Percentiles rank a stretch among this genome's conserved stretches.
Conservation (phyloP, 2,329 filamentous ascomycete species). For the Exophiala oligosperma region DNA sequence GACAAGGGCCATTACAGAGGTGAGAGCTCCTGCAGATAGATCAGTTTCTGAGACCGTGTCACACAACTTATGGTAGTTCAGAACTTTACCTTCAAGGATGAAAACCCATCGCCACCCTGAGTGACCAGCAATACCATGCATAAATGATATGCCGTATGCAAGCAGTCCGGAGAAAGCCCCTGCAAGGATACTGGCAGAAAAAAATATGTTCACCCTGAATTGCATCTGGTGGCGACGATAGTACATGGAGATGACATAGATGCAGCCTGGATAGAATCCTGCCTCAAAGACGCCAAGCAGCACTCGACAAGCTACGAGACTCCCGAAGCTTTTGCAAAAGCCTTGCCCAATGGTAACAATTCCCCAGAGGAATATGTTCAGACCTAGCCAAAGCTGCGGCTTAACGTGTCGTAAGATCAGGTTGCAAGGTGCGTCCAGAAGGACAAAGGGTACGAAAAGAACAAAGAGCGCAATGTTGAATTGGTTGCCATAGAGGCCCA, state of each 20-base stretch:
- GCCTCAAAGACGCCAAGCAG: too few relatives aligned
- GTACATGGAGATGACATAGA: constrained; percentile 29
- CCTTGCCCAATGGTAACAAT: too few relatives aligned
- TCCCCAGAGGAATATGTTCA: too few relatives aligned
- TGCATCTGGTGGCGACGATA: constrained; percentile 43
- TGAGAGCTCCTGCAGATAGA: constrained; percentile 24
- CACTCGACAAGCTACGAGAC: too few relatives aligned
- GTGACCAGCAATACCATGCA: constrained; percentile 42
- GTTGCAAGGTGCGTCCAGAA: too few relatives aligned
- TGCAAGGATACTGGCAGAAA: constrained; percentile 36
- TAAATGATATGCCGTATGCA: constrained; percentile 52
- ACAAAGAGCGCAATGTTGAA: too few relatives aligned
- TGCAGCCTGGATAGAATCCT: constrained; percentile 16
- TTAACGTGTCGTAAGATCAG: too few relatives aligned
- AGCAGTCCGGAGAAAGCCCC: constrained; percentile 49
- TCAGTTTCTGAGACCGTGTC: neutral
- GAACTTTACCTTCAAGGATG: constrained; percentile 35
- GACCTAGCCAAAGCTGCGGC: too few relatives aligned
- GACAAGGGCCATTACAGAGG: constrained; percentile 28
- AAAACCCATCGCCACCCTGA: constrained; percentile 37
- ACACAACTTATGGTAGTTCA: neutral
- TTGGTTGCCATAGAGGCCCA: too few relatives aligned
- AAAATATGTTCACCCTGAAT: constrained; percentile 35
- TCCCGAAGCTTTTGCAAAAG: too few relatives aligned
- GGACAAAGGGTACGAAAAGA: too few relatives aligned